A percentile compares a stretch with the other conserved stretches of the same genome.
These are phyloP conservation scores for Orobanche coerulescens DNA, from an alignment of 257 asterid genomes.

Conservation along the genomic window DNA sequence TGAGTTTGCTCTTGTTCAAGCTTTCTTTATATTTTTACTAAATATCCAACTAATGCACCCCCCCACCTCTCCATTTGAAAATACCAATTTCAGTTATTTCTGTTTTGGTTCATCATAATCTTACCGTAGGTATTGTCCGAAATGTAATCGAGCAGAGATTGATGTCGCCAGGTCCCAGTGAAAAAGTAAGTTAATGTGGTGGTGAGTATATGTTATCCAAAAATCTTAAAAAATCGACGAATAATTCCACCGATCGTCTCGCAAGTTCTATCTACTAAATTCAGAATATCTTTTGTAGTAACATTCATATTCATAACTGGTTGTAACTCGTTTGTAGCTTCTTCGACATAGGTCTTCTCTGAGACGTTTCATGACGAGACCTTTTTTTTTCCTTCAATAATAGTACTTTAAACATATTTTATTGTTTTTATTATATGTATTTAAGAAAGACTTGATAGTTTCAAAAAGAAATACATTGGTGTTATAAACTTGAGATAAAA, in stretches of 20 bases:
- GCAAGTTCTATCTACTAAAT: no score
- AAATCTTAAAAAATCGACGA: not conserved
- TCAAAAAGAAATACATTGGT: no score
- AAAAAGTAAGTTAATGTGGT: not conserved
- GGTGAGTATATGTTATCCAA: not conserved
- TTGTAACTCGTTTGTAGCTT: no score
- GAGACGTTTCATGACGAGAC: no score
- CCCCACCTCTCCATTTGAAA: not conserved
- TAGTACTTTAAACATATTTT: no score
- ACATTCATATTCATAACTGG: no score
- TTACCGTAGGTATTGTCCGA: not conserved
- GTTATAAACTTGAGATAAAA: no score
- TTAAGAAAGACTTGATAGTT: no score
- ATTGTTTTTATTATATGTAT: no score
- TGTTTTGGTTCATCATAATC: not conserved
- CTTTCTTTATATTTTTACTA: not conserved
- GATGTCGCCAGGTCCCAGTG: constrained; percentile 1
- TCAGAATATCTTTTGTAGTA: no score
- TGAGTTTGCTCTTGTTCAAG: constrained; percentile 22
- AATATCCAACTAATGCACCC: not conserved
- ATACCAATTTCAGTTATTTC: not conserved
- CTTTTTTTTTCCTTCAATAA: no score
- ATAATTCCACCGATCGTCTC: not conserved
- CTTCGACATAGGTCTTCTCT: no score
- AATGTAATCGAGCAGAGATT: constrained; percentile 2